phyloP scores from a whole-genome alignment of 2,329 filamentous ascomycete genomes.

The Metarhizium rileyi region DNA sequence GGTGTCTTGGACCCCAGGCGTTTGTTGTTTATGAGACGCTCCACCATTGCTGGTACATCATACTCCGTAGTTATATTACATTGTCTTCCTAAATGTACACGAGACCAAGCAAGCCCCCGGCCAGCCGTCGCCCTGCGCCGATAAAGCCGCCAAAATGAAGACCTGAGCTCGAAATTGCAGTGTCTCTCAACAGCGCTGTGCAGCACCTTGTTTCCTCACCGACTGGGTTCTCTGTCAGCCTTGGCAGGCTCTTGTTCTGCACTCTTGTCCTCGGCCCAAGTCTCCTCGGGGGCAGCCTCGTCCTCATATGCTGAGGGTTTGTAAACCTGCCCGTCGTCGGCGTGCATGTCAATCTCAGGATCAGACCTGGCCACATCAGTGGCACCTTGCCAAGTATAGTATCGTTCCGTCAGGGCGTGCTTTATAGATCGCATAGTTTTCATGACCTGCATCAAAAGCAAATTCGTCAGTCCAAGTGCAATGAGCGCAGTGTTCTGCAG shows the following conservation, averaged over 20 bases:
- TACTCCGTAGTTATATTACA: constrained; percentile 2
- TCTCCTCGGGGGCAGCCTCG: constrained; percentile 16
- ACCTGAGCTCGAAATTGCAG: not conserved
- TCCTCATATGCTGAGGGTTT: constrained; percentile 32
- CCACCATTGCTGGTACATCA: constrained; percentile 1
- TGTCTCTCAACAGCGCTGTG: not conserved
- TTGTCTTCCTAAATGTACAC: constrained; percentile 3
- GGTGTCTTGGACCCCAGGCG: not conserved
- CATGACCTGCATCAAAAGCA: constrained; percentile 45
- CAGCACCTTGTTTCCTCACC: not conserved
- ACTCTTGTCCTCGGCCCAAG: constrained; percentile 14
- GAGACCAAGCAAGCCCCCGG: not conserved
- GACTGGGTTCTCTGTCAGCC: constrained; percentile 7
- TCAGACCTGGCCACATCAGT: constrained; percentile 55
- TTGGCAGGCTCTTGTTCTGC: constrained; percentile 11
- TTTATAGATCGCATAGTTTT: constrained; percentile 75
- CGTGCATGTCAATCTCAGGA: constrained; percentile 52
- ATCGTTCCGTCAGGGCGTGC: constrained; percentile 77
- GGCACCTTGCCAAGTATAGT: constrained; percentile 79
- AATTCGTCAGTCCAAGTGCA: constrained; percentile 8
- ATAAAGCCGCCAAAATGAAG: not conserved
- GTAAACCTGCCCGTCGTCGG: constrained; percentile 38
- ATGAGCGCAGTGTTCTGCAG: not conserved
- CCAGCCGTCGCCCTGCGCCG: not conserved
- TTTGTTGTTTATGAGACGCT: too few relatives aligned